Conservation (phyloP, 2,329 filamentous ascomycete species). For the Fusarium miscanthi region DNA sequence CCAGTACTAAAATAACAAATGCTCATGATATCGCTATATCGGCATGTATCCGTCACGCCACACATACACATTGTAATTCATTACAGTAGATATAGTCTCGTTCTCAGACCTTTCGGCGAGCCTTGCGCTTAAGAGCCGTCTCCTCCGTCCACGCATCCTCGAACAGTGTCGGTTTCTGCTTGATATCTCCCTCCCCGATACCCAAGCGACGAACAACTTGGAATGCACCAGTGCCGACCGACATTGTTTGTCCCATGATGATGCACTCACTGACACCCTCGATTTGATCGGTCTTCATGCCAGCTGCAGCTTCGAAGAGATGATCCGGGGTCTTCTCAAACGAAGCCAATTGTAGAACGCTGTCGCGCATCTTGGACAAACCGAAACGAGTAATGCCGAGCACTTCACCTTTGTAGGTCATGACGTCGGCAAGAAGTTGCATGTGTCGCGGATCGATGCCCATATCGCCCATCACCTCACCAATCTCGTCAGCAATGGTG, state of each 20-base stretch:
- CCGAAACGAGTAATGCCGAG: conserved; percentile 97
- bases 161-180: conserved; percentile 72
- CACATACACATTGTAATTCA: neutral
- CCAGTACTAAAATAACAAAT: neutral
- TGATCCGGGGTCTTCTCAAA: conserved; percentile 99
- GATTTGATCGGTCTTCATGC: conserved; percentile 91
- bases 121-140: conserved; percentile 34
- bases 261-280: conserved; percentile 97
- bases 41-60: conserved; percentile 3
- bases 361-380: conserved; percentile 95
- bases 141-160: conserved; percentile 71
- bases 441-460: conserved; percentile 97
- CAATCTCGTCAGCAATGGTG: conserved; percentile 91
- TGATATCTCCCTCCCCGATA: conserved; percentile 69
- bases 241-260: conserved; percentile 97
- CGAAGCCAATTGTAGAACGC: conserved; percentile 89
- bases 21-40: conserved; percentile 25
- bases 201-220: conserved; percentile 84
- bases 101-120: conserved; percentile 28
- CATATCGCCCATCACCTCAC: conserved; percentile 91
- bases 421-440: conserved; percentile 95
- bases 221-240: conserved; percentile 90
- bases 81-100: neutral
- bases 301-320: conserved; percentile 91
- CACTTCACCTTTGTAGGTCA: conserved; percentile 99